Evolutionary conservation across 305 asterid species (phyloP), one percentile per base, ranked within the genome.

Genomic region (Ilex paraguariensis): DNA sequence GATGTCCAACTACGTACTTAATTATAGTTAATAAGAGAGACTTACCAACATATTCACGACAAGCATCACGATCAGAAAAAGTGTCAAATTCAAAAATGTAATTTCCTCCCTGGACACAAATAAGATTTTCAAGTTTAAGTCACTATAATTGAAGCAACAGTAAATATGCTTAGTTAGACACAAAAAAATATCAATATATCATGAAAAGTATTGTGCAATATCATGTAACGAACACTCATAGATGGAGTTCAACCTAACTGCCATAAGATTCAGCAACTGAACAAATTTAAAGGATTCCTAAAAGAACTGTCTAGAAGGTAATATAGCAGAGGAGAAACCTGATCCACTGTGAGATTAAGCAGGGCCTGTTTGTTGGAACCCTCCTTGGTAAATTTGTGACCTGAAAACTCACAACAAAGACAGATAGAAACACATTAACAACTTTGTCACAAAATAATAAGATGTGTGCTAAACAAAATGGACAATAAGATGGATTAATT

Each of bases 31-130:
- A 36, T 5, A 36, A 8, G 9, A 36, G 42, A 36, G 42, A 78
- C 89, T 84, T 79, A 90, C 99, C 97, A 54, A 90, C 95, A 76
- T 84, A 84, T 58, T 93, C 96, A 67, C 82, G 79, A 82, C 97
- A 93, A 44, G 46, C 84, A 73, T 93, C 95, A 56, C 99, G 96
- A 39, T 93, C 97, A 44, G 93, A 75, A 75, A 87, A 90, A 72
- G 59, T 83, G 60, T 81, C 87, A 63, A 93, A 90, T 82, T 90
- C 95, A 69, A 93, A 88, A 63, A 90, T 81, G 80, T 77, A 86
- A 79, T 64, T 86, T 42, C 60, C 81, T 14, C 85, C 95, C 97
- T 93, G 9, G 42, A 36, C 9, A 36, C 42, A 36, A 5, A 1
- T 8, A 36, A 36, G 28, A 36, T 36, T 36, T 36, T 36, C 42